Evolutionary conservation across 805 yeast genomes (phyloP).

Genomic region (Yamadazyma tumulicola): DNA sequence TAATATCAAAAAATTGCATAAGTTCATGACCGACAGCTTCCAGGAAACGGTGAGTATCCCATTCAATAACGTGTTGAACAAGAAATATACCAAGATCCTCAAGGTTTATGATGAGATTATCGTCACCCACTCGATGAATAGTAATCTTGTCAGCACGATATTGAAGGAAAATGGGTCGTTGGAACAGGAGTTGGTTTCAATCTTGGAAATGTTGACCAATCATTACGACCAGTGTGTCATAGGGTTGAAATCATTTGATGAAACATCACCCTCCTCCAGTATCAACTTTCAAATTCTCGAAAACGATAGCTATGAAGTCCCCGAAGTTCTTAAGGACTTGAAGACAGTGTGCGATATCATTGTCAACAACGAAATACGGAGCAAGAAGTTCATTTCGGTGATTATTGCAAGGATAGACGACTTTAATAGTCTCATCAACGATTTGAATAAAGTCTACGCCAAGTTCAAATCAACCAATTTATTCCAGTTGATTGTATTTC

Average conservation of each 20-base stretch:
- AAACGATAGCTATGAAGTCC: constrained; percentile 54
- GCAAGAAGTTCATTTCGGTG: constrained; percentile 18
- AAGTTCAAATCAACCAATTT: constrained; percentile 22
- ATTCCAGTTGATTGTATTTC: constrained; percentile 22
- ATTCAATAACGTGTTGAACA: constrained; percentile 12
- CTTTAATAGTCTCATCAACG: constrained; percentile 16
- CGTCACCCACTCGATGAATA: constrained; percentile 16
- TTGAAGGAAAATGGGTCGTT: constrained; percentile 43
- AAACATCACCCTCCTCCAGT: constrained; percentile 10
- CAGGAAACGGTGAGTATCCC: constrained; percentile 16
- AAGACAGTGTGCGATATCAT: constrained; percentile 34
- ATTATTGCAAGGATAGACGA: constrained; percentile 13
- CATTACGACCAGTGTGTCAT: constrained; percentile 78
- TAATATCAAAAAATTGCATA: constrained; percentile 21
- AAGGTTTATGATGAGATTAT: constrained; percentile 18
- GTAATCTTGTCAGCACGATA: constrained; percentile 18
- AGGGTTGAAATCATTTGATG: constrained; percentile 39
- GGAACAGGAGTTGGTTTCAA: constrained; percentile 68
- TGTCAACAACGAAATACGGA: constrained; percentile 30
- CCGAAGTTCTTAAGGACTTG: constrained; percentile 51
- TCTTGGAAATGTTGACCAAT: constrained; percentile 67
- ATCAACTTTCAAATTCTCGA: constrained; percentile 44
- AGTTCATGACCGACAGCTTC: constrained; percentile 14
- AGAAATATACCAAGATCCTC: constrained; percentile 12
- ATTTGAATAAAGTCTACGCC: constrained; percentile 11